Evolutionary conservation across 2,329 filamentous ascomycete genomes (phyloP), one percentile per base, ranked within the genome.

Genomic region (Hypoxylon rubiginosum): DNA sequence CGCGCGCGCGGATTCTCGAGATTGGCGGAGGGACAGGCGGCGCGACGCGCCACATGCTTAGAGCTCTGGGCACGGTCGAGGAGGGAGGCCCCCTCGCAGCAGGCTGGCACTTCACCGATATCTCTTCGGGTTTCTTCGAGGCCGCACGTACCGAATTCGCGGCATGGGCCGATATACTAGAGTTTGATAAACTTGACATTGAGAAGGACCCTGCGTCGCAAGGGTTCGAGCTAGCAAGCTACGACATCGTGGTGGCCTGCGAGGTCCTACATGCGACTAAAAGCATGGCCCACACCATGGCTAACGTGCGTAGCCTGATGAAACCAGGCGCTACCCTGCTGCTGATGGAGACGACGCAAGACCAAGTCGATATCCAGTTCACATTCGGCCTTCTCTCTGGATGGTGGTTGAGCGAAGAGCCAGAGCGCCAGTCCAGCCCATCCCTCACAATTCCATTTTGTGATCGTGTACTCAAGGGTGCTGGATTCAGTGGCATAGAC

Each of bases 161-260:
- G 1, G 21, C 6, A 64, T 71, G 74, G 57, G 62, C 64, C 2
- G 60, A 72, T 1, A 66, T 71, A 21, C 73, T 82, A 62, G 59
- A 71, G 7, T 82, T 75, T 59, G 70, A 72, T 26, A 61, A 71
- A 4, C 66, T 74, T 1, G 74, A 82, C 54, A 72, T 80, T 8
- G 74, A 77, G 26, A 56, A 72, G 15, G 70, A 74, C 11, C 48
- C 53, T 4, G 51, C 41, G 3, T 9, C 26, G 4, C 71, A 72
- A 17, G 54, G 48, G 1, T 68, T 72, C 32, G 21, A 50, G 3
- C 34, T 49, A 5, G 62, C 41, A 2, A 58, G 41, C 1, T 76
- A 73, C 60, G 74, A 76, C 45, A 50, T 76, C 36, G 60, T 76
- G 11, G 24, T 76, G 13, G 72, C 73, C 8, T 54, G 63, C 13